phyloP scores from a whole-genome alignment of 805 yeast genomes.

The Yarrowia alimentaria region DNA sequence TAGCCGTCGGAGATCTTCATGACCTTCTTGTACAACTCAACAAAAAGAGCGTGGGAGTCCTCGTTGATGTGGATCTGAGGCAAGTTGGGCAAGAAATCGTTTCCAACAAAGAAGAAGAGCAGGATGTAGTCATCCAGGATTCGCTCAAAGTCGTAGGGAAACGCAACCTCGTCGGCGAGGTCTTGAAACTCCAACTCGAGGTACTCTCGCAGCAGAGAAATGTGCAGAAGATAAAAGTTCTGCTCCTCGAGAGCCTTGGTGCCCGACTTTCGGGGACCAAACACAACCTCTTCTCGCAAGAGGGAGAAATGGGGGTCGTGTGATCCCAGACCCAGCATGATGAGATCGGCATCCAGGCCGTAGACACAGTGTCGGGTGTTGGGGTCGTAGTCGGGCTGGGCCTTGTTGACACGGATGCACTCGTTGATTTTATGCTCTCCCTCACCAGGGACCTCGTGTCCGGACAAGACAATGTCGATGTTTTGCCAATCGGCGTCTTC shows the following conservation, averaged over 20 bases:
- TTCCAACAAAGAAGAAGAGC: constrained; percentile 92
- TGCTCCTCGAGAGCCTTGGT: constrained; percentile 61
- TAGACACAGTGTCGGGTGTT: constrained; percentile 90
- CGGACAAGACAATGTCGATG: constrained; percentile 73
- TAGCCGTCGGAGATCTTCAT: constrained; percentile 76
- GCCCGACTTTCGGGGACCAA: constrained; percentile 53
- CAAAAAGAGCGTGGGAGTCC: constrained; percentile 92
- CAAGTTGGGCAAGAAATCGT: constrained; percentile 94
- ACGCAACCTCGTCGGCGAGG: constrained; percentile 59
- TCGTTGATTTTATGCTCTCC: constrained; percentile 98
- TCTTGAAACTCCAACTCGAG: constrained; percentile 79
- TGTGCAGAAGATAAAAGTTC: constrained; percentile 76
- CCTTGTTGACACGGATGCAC: constrained; percentile 73
- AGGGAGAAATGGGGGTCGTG: constrained; percentile 96
- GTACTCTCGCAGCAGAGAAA: constrained; percentile 87
- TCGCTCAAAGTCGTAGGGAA: constrained; percentile 78
- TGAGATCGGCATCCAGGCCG: constrained; percentile 94
- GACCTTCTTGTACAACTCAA: constrained; percentile 83
- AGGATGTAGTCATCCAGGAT: constrained; percentile 89
- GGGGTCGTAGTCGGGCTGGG: constrained; percentile 70
- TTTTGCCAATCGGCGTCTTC: constrained; percentile 85
- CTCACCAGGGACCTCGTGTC: constrained; percentile 97
- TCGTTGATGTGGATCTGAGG: constrained; percentile 92
- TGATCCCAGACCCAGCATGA: constrained; percentile 84
- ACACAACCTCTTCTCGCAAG: constrained; percentile 90